Percentiles rank a stretch among this genome's conserved stretches.
Conservation (phyloP, 805 yeast species). For the Jamesozyma gamospora region DNA sequence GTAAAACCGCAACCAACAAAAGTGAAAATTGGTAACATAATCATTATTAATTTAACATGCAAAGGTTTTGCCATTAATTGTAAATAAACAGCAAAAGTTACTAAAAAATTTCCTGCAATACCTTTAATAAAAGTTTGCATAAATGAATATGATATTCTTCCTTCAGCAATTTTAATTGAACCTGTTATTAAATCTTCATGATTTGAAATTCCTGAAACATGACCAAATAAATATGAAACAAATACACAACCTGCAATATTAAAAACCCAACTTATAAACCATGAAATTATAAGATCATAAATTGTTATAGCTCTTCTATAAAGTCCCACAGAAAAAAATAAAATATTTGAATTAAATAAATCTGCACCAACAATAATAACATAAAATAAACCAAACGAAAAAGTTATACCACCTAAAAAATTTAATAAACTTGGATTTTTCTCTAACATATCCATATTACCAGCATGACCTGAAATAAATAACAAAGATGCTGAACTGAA, state of each 20-base stretch:
- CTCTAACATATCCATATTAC: slow-evolving; percentile 35
- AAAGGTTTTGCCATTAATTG: slow-evolving; percentile 72
- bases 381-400: slow-evolving; percentile 64
- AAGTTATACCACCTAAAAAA: slow-evolving; percentile 50
- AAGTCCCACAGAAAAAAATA: slow-evolving; percentile 60
- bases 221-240: slow-evolving; percentile 54
- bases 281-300: slow-evolving; percentile 51
- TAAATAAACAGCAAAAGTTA: slow-evolving; percentile 62
- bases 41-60: slow-evolving; percentile 60
- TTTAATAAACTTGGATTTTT: slow-evolving; percentile 44
- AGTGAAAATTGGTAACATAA: slow-evolving; percentile 61
- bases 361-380: slow-evolving; percentile 71
- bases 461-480: slow-evolving; percentile 44
- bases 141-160: slow-evolving; percentile 39
- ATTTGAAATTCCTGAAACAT: slow-evolving; percentile 42
- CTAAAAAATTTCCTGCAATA: slow-evolving; percentile 70
- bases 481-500: slow-evolving; percentile 70
- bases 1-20: slow-evolving; percentile 73
- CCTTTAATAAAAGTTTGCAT: slow-evolving; percentile 58
- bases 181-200: slow-evolving; percentile 37
- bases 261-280: slow-evolving; percentile 58
- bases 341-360: slow-evolving; percentile 61
- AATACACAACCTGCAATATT: slow-evolving; percentile 58
- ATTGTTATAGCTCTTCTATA: slow-evolving; percentile 60
- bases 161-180: slow-evolving; percentile 37